Evolutionary conservation across 2,329 filamentous ascomycete genomes (phyloP), one percentile per base, ranked within the genome.

Genomic region (Apiospora malaysiana): DNA sequence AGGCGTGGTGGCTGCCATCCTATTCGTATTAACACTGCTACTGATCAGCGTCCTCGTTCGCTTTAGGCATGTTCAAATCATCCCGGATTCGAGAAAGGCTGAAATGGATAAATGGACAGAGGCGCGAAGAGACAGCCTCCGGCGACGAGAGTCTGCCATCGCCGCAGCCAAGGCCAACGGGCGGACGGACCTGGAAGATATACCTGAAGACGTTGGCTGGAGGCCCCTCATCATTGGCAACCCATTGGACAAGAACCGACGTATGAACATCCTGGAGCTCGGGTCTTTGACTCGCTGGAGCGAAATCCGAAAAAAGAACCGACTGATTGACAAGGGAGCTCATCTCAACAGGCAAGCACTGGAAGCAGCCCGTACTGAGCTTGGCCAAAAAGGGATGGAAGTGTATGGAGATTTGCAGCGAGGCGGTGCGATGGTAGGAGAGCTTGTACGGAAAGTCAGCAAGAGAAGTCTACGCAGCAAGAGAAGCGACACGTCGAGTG

Each of bases 211-310:
- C 59, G 87, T 91, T n/a, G 77, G 76, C 66, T 94, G 91, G 92
- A 88, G 88, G 71, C 90, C 92, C 1, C 85, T 91, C 40, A 88
- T 94, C 73, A 89, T 94, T 77, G 92, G 92, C 16, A 92, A 93
- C 77, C 92, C 92, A 16, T 89, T 88, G 63, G 89, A 91, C 66
- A 91, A 90, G 79, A 89, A 87, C 76, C 86, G 93, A 68, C 86
- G 90, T 72, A 90, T 94, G 86, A 94, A 89, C 77, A 79, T 94
- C 32, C 82, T 95, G 21, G 93, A 95, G 79, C 81, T 93, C 71
- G 92, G 93, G 0, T 82, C 83, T 46, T 83, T 92, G 84, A 91
- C 87, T 68, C 84, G 93, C 51, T 95, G 91, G 90, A 92, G 88
- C 32, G 92, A 94, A 79, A 94, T 95, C 72, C 84, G 89, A 72